Evolutionary conservation across 2,329 filamentous ascomycete genomes (phyloP).

Genomic region (Rugonectria rugulosa): DNA sequence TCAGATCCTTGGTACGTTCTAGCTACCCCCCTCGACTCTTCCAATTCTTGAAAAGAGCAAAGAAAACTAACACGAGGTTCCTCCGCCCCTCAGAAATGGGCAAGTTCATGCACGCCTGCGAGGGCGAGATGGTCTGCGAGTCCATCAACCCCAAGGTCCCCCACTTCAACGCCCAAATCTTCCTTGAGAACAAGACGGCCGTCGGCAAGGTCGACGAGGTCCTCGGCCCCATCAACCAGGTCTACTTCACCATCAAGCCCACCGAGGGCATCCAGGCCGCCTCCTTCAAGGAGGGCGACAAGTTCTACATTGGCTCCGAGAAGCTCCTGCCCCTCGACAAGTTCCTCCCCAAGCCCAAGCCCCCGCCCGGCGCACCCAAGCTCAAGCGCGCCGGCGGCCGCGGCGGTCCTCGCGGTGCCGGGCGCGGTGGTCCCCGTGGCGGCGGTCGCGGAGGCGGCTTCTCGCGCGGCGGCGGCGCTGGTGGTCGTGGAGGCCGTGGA

Average conservation of each 20-base stretch:
- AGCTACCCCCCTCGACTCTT: neutral
- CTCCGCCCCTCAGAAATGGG: constrained; percentile 89
- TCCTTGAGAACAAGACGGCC: constrained; percentile 97
- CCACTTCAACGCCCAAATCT: constrained; percentile 99
- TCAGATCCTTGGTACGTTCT: constrained; percentile 45
- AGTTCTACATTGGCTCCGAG: constrained; percentile 94
- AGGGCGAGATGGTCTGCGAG: constrained; percentile 98
- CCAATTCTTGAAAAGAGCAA: neutral
- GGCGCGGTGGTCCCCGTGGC: constrained; percentile 46
- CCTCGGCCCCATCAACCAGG: constrained; percentile 95
- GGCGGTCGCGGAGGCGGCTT: constrained; percentile 46
- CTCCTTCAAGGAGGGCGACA: constrained; percentile 95
- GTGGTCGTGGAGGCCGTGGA: constrained; percentile 44
- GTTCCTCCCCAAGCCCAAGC: constrained; percentile 95
- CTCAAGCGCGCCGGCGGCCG: constrained; percentile 66
- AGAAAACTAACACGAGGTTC: constrained; percentile 15
- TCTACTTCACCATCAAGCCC: constrained; percentile 98
- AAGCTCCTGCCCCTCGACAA: constrained; percentile 94
- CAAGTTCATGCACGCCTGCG: constrained; percentile 90
- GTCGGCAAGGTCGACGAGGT: constrained; percentile 99
- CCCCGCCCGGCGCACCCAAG: constrained; percentile 68
- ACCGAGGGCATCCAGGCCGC: constrained; percentile 94
- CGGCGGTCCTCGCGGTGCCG: constrained; percentile 47
- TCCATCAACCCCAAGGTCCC: constrained; percentile 95
- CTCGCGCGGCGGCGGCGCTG: constrained; percentile 48